phyloP scores from a whole-genome alignment of 2,329 filamentous ascomycete species.

The Talaromyces sp. region DNA sequence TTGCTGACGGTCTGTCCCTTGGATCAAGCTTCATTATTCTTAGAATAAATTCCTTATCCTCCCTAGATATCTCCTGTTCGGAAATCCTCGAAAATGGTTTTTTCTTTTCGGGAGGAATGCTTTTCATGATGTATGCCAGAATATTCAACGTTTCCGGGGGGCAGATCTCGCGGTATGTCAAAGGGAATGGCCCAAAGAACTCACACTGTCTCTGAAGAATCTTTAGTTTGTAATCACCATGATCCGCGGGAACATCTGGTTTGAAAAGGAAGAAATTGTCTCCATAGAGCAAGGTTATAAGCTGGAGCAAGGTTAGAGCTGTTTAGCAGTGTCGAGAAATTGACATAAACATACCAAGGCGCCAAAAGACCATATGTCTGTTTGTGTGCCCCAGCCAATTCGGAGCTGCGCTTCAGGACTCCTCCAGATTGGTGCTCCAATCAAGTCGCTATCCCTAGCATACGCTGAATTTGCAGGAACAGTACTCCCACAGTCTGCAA shows the following conservation, averaged over 20 bases:
- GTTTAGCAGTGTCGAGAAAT: background rate
- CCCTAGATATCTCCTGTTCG: constrained; percentile 25
- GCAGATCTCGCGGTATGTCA: constrained; percentile 22
- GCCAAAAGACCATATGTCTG: constrained; percentile 20
- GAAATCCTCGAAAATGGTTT: constrained; percentile 23
- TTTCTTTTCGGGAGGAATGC: too few relatives aligned
- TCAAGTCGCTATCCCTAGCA: constrained; percentile 14
- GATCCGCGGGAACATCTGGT: constrained; percentile 13
- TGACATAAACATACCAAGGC: constrained; percentile 14
- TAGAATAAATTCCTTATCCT: constrained; percentile 20
- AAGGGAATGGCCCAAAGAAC: constrained; percentile 19
- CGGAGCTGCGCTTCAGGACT: constrained; percentile 18
- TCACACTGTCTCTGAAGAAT: constrained; percentile 18
- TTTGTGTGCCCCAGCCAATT: constrained; percentile 17
- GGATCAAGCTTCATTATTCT: too few relatives aligned
- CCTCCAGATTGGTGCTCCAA: constrained; percentile 18
- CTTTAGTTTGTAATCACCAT: constrained; percentile 19
- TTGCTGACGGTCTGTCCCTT: constrained; percentile 38
- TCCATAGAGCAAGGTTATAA: constrained; percentile 19
- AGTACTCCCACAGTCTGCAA: constrained; percentile 18
- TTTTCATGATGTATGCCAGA: constrained; percentile 14
- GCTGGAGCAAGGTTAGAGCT: constrained; percentile 4
- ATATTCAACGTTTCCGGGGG: constrained; percentile 11
- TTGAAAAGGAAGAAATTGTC: constrained; percentile 19
- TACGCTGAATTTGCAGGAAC: constrained; percentile 13